phyloP scores from a whole-genome alignment of 148 eudicot genomes.

The Silene conica region DNA sequence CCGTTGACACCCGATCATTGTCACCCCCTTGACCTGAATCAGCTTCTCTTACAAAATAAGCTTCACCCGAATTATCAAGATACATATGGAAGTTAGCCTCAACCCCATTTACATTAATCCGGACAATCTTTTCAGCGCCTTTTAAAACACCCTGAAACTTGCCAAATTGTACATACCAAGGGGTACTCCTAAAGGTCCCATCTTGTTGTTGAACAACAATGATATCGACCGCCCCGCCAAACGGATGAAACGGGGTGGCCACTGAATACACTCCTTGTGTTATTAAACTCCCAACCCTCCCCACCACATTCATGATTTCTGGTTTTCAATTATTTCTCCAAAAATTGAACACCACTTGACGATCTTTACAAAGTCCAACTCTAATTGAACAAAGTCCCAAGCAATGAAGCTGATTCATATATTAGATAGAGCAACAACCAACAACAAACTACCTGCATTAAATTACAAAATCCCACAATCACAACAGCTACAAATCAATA shows the following conservation, averaged over 20 bases:
- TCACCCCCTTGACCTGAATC: slow-evolving; percentile 41
- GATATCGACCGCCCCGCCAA: slow-evolving; percentile 96
- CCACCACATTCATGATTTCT: slow-evolving; percentile 81
- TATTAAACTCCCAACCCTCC: slow-evolving; percentile 68
- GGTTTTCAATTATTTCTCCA: slow-evolving; percentile 20
- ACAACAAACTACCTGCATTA: slow-evolving; percentile 31
- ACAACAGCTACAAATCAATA: slow-evolving; percentile 12
- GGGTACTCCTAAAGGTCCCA: slow-evolving; percentile 79
- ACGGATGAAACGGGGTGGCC: slow-evolving; percentile 97
- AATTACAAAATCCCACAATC: no score
- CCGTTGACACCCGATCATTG: slow-evolving; percentile 28
- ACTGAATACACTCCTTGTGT: slow-evolving; percentile 93
- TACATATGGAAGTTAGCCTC: slow-evolving; percentile 88
- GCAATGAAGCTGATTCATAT: slow-evolving; percentile 23
- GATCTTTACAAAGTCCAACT: slow-evolving; percentile 10
- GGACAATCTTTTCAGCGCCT: slow-evolving; percentile 86
- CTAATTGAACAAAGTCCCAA: slow-evolving; percentile 5
- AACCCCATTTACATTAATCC: slow-evolving; percentile 73
- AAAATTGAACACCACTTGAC: slow-evolving; percentile 5
- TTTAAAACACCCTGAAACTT: slow-evolving; percentile 97
- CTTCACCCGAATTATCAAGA: slow-evolving; percentile 96
- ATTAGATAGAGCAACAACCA: slow-evolving; percentile 6
- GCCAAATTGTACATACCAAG: slow-evolving; percentile 98
- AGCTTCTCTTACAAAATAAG: slow-evolving; percentile 75
- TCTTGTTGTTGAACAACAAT: slow-evolving; percentile 92